phyloP scores from a whole-genome alignment of 2,329 filamentous ascomycete species.

The Ceratocystis alfenasii region DNA sequence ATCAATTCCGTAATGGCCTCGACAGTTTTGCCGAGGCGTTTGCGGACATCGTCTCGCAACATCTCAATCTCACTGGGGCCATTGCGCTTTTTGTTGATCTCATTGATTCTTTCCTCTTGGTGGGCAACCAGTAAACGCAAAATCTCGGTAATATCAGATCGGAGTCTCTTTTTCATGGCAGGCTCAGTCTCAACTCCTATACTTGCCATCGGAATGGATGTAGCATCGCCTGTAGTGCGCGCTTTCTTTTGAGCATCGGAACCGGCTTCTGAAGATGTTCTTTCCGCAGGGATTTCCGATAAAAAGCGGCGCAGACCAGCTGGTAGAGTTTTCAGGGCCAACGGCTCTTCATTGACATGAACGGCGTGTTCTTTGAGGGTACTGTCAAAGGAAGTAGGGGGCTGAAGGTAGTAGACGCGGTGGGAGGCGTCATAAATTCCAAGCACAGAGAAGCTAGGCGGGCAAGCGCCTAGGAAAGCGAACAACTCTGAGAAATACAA shows the following conservation, averaged over 20 bases:
- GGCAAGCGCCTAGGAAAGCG: slow-evolving; percentile 17
- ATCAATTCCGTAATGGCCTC: slow-evolving; percentile 15
- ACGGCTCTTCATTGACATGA: not conserved
- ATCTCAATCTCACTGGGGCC: slow-evolving; percentile 11
- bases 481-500: slow-evolving; percentile 20
- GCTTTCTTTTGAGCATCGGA: not conserved
- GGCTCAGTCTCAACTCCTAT: slow-evolving; percentile 20
- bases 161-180: slow-evolving; percentile 19
- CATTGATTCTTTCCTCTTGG: slow-evolving; percentile 15
- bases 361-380: slow-evolving; percentile 8
- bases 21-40: slow-evolving; percentile 9
- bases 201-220: slow-evolving; percentile 1
- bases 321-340: slow-evolving; percentile 15
- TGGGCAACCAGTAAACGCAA: slow-evolving; percentile 16
- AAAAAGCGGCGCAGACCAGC: slow-evolving; percentile 22
- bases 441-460: slow-evolving; percentile 18
- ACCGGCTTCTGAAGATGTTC: not conserved
- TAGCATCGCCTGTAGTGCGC: not conserved
- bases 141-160: slow-evolving; percentile 22
- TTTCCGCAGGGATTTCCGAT: slow-evolving; percentile 11
- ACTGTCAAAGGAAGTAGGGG: slow-evolving; percentile 20
- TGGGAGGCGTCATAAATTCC: slow-evolving; percentile 22
- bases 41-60: slow-evolving; percentile 12
- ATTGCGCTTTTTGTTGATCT: slow-evolving; percentile 1
- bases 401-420: slow-evolving; percentile 22